A percentile compares a stretch with the other conserved stretches of the same genome.
Evolutionary conservation across 495 filamentous ascomycete species (phyloP).

Genomic region (Daldinia vernicosa): DNA sequence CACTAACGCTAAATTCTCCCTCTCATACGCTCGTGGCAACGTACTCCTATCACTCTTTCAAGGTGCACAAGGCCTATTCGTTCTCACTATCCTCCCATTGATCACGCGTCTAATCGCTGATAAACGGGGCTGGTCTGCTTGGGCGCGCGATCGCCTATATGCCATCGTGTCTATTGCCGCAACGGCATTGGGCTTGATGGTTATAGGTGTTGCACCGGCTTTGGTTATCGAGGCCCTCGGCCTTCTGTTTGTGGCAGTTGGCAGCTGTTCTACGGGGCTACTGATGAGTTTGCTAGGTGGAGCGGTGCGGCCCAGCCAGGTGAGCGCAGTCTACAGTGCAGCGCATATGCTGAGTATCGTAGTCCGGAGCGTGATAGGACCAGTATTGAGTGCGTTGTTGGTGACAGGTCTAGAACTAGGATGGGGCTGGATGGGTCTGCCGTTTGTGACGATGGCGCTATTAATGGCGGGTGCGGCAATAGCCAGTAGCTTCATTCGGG

Average conservation of each 20-base stretch:
- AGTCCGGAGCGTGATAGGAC: not conserved
- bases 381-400: not conserved
- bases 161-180: not conserved
- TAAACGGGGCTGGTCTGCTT: not conserved
- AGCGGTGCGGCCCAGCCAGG: not conserved
- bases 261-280: not conserved
- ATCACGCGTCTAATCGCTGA: not conserved
- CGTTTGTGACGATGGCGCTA: not conserved
- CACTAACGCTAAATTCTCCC: not conserved
- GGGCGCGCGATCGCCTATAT: not conserved
- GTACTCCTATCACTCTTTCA: not conserved
- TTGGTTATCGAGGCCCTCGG: not conserved
- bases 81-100: not conserved
- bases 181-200: not conserved
- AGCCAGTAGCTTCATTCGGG: not conserved
- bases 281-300: not conserved
- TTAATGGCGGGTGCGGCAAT: not conserved
- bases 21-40: not conserved
- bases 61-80: not conserved
- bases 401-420: not conserved
- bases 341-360: not conserved
- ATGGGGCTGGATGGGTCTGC: not conserved
- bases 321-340: conserved; percentile 1
- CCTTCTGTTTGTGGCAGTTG: not conserved
- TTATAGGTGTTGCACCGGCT: not conserved